Percentiles rank a stretch among this genome's conserved stretches.
Evolutionary conservation across 768 basidiomycete species (phyloP).

Genomic region (Kwoniella newhampshirensis): DNA sequence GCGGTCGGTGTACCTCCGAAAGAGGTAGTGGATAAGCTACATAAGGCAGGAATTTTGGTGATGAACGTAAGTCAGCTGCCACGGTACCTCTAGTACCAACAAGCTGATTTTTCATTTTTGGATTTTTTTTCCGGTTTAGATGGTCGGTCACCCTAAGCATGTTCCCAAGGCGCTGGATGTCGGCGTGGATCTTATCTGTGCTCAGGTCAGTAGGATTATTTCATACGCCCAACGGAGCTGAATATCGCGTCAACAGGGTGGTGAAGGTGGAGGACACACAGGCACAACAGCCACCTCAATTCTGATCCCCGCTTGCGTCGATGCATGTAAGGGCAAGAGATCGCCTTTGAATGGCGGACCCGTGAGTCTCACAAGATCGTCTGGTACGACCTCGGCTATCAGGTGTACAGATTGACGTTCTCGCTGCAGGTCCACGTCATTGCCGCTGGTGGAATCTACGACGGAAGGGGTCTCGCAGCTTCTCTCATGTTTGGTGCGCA

Average conservation of each 20-base stretch:
- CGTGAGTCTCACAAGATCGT: constrained; percentile 27
- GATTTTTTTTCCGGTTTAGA: too few species aligned
- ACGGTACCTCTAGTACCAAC: neutral
- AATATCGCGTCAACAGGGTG: constrained; percentile 60
- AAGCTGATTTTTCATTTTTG: constrained; percentile 11
- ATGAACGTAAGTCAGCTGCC: constrained; percentile 69
- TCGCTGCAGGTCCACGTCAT: constrained; percentile 66
- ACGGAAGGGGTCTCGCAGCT: constrained; percentile 81
- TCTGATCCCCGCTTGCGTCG: constrained; percentile 87
- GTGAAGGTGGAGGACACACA: constrained; percentile 89
- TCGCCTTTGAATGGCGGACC: constrained; percentile 79
- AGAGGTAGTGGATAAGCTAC: constrained; percentile 74
- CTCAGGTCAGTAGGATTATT: constrained; percentile 55
- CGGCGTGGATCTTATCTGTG: constrained; percentile 90
- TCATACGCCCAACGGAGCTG: too few species aligned
- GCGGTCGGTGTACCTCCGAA: constrained; percentile 77
- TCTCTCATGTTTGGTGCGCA: constrained; percentile 86
- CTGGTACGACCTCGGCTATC: neutral
- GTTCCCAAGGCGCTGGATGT: constrained; percentile 59
- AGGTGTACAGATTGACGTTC: too few species aligned
- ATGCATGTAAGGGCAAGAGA: constrained; percentile 71
- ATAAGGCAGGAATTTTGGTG: constrained; percentile 77
- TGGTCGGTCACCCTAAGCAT: constrained; percentile 83
- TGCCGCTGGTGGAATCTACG: constrained; percentile 87
- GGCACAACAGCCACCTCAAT: constrained; percentile 79